Evolutionary conservation across 2,329 filamentous ascomycete species (phyloP).

Genomic region (Cadophora malorum): DNA sequence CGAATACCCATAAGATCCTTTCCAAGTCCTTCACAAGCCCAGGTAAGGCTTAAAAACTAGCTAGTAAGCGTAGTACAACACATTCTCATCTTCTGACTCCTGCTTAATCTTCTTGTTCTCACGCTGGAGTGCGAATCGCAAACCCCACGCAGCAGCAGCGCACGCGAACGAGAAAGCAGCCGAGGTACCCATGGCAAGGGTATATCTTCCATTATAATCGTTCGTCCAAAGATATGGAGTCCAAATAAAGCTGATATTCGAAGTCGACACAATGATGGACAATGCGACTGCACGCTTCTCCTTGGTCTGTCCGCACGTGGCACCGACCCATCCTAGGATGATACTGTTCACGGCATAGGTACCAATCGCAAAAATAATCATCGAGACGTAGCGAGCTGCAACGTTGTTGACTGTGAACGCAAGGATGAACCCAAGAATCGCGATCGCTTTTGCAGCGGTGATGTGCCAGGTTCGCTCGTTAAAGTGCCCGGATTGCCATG

Average conservation of each 20-base stretch:
- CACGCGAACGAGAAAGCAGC: conserved; percentile 21
- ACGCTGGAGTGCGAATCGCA: conserved; percentile 9
- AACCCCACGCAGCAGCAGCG: conserved; percentile 44
- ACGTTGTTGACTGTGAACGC: conserved; percentile 19
- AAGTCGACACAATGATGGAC: conserved; percentile 47
- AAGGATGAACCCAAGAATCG: conserved; percentile 29
- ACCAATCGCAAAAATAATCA: conserved; percentile 31
- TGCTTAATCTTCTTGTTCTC: conserved; percentile 19
- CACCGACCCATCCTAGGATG: conserved; percentile 34
- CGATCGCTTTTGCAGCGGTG: conserved; percentile 25
- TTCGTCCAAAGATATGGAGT: conserved; percentile 49
- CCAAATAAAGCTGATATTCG: conserved; percentile 48
- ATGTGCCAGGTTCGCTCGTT: conserved; percentile 36
- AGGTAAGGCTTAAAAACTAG: no score
- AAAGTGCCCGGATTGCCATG: conserved; percentile 24
- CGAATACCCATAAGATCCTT: no score
- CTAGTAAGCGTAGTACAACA: conserved; percentile 18
- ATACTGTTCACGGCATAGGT: conserved; percentile 32
- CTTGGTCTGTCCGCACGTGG: conserved; percentile 47
- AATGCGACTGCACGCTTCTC: conserved; percentile 48
- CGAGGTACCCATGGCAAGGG: not conserved
- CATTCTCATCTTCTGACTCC: conserved; percentile 16
- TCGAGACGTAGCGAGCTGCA: conserved; percentile 29
- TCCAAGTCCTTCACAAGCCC: no score
- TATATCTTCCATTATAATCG: conserved; percentile 35